Base-by-base conservation (phyloP, 2,329 filamentous ascomycete species). In the Amphichorda felina region DNA sequence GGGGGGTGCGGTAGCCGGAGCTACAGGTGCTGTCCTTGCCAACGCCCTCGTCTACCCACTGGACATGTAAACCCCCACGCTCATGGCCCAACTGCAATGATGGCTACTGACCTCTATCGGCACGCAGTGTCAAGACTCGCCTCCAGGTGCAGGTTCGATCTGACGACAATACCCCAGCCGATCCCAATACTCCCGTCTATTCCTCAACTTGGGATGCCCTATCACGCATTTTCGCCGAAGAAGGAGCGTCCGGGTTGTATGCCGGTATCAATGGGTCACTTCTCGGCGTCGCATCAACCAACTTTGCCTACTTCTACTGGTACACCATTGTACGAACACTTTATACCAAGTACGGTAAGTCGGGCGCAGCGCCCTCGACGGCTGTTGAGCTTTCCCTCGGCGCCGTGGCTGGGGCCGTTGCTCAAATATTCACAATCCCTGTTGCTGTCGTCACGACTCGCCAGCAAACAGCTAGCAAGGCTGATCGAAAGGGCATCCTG, bases 291-390 rank as follows among this genome's bases (percentile, higher is more conserved):
- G 89, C 87, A 2, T 95, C 88, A 18, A 96, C 89, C 35, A 98
- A 98, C 60, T 98, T 98, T 55, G 91, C 91, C 50, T 98, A 98
- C 63, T 98, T 98, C 57, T 98, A 98, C 65, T 96, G 89, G 88
- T 96, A 96, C 57, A 89, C 86, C 5, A 63, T 91, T 19, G 85
- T 95, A 22, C 78, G 91, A 43, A 76, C 76, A 13, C 59, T 94
- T 15, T 96, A 96, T 56, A 60, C 84, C 45, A 72, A 72, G 45
- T 63, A 73, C 28, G 56, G 69, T 41, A 72, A 71, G 45, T 54
- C 54, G 13, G 45, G 55, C 4, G 51, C 51, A 4, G 53, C 79
- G 18, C 85, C 87, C 2, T 79, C 83, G 15, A 96, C 88, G 1
- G 73, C 82, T 4, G 69, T 81, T 30, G 91, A 98, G 60, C 69